Base-by-base conservation (phyloP, 495 filamentous ascomycete species). In the Endocarpon pusillum region DNA sequence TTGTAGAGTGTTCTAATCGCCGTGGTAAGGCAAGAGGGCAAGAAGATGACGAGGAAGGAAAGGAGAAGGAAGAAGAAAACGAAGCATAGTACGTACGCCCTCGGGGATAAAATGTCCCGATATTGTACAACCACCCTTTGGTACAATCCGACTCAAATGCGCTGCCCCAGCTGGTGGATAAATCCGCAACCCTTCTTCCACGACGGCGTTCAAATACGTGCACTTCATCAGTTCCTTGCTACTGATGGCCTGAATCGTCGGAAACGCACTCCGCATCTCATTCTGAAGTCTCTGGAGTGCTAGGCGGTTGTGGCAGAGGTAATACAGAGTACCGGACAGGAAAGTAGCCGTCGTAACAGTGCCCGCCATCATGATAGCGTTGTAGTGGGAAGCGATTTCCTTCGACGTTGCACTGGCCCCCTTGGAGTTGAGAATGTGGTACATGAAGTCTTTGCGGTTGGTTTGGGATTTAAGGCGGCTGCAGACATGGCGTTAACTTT, bases 181-280 rank as follows among this genome's bases (percentile, higher is more conserved):
- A n/a, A 72, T 47, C 6, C 69, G 63, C 15, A 69, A 50, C 0
- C 62, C 61, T 46, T 73, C 69, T 14, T 59, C 57, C 8, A 72
- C 55, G 33, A 64, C 64, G 1, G 55, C 57, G 9, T 58, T 53
- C 19, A 65, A 55, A 33, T 64, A 69, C 4, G 64, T 57, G 27
- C 72, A 39, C 2, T 45, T 35, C 35, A 47, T 43, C 1, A 61
- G 29, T 3, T 52, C 45, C 1, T 47, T 30, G 32, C 64, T 44
- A n/a, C 22, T 49, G 36, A 61, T 62, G 8, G 54, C 55, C 0
- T 49, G 46, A 4, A 53, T 51, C 3, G 40, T 35, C 3, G 39
- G 6, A 15, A 53, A 52, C 1, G 60, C 37, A 1, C 19, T 33
- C 8, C 47, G 38, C 8, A 73, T 41, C 38, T 75, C 68, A 6